These are phyloP conservation scores for Lepiota venenata DNA, from an alignment of 768 basidiomycete species.

Conservation along the genomic window DNA sequence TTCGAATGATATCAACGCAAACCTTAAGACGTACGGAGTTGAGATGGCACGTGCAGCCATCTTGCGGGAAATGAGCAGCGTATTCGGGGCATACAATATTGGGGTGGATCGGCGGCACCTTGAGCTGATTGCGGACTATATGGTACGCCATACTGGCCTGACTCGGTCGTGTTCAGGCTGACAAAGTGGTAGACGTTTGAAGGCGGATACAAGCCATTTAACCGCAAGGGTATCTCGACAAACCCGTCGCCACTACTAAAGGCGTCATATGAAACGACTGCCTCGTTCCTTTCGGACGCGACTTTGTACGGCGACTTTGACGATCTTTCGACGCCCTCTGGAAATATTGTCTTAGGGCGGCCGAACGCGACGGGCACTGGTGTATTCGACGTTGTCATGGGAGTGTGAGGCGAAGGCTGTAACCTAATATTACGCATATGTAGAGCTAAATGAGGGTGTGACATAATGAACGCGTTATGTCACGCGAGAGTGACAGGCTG, in stretches of 20 bases:
- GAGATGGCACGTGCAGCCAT: slow-evolving; percentile 94
- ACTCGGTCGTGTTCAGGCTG: neutral
- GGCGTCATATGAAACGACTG: slow-evolving; percentile 97
- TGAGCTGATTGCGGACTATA: slow-evolving; percentile 97
- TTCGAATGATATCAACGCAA: slow-evolving; percentile 94
- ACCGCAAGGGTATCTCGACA: slow-evolving; percentile 89
- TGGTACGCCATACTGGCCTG: slow-evolving; percentile 55
- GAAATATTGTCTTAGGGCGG: slow-evolving; percentile 87
- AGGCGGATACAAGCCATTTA: slow-evolving; percentile 97
- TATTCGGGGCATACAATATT: slow-evolving; percentile 95
- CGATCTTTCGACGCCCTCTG: slow-evolving; percentile 84
- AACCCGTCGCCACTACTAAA: slow-evolving; percentile 96
- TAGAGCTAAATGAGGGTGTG: slow-evolving; percentile 7
- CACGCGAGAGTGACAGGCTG: slow-evolving; percentile 31
- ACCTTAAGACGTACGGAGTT: slow-evolving; percentile 90
- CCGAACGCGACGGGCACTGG: slow-evolving; percentile 94
- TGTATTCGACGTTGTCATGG: slow-evolving; percentile 83
- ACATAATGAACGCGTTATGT: slow-evolving; percentile 28
- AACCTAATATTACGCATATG: slow-evolving; percentile 12
- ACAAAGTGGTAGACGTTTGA: slow-evolving; percentile 79
- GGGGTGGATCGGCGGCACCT: slow-evolving; percentile 92
- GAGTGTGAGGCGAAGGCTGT: slow-evolving; percentile 23
- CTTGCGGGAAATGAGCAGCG: slow-evolving; percentile 84
- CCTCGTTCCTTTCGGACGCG: slow-evolving; percentile 90
- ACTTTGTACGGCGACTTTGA: slow-evolving; percentile 95